phyloP scores from a whole-genome alignment of 257 asterid genomes.

The Fraxinus quadrangulata region DNA sequence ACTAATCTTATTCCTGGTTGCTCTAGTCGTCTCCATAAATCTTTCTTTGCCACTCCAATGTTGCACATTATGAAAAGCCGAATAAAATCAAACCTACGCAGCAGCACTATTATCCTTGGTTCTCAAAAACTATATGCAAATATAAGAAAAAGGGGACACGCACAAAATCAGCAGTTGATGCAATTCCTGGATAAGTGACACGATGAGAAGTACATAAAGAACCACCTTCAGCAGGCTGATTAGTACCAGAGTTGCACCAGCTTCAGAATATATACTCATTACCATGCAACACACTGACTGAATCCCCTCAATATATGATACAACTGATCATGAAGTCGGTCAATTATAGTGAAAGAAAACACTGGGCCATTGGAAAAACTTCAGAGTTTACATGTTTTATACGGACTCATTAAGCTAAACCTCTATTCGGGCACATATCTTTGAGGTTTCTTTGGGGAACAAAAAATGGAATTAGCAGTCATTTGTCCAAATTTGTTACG shows the following conservation, averaged over 20 bases:
- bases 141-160: not conserved
- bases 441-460: constrained; percentile 67
- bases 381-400: constrained; percentile 44
- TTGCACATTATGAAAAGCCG: not conserved
- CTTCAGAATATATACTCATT: not conserved
- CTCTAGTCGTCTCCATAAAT: not conserved
- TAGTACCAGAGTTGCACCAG: not conserved
- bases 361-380: constrained; percentile 14
- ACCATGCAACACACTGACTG: not conserved
- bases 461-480: constrained; percentile 49
- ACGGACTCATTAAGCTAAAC: not conserved
- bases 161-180: not conserved
- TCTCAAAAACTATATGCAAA: not conserved
- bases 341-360: not conserved
- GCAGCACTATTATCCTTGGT: not conserved
- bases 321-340: not conserved
- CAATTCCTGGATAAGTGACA: not conserved
- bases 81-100: not conserved
- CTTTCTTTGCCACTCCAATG: not conserved
- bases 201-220: not conserved
- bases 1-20: not conserved
- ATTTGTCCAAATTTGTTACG: constrained; percentile 53
- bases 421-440: constrained; percentile 23
- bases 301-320: not conserved
- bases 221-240: not conserved